Evolutionary conservation across 139 green algal species (phyloP), one percentile per base, ranked within the genome.

Genomic region (Zygnema circumcarinatum): DNA sequence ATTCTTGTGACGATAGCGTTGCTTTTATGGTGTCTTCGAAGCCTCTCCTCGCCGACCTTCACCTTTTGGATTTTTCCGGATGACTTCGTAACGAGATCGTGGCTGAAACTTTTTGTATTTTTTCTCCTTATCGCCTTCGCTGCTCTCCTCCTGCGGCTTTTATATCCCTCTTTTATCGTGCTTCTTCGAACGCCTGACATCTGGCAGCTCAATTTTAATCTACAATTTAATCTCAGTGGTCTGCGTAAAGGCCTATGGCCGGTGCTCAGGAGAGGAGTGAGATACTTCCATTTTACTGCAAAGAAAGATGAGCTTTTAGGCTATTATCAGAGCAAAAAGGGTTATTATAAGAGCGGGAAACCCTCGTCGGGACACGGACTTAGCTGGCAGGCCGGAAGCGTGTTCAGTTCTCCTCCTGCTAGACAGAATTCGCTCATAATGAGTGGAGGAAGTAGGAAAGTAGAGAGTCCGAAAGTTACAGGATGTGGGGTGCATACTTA

Each of bases 401-500:
- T 62, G 16, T 62, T 62, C 16, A 16, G 16, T 62, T 62, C 47
- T 62, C 47, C 47, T 62, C 47, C 7, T 62, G 7, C 47, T 7
- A 62, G 47, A 25, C 47, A 62, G 16, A 62, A 62, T 62, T 62
- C 16, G 7, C 47, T 62, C 47, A 62, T 62, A 16, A 16, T 25
- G 7, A 62, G 47, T 62, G 47, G 47, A 62, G 7, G 7, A 25
- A 62, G 7, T 62, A 16, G 7, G 16, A 62, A 62, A 62, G 47
- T 62, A 16, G 47, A 62, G n/a, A n/a, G n/a, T n/a, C n/a, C n/a
- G n/a, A n/a, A n/a, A n/a, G n/a, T n/a, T n/a, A n/a, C 47, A 25
- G 47, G 47, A 78, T 87, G 84, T 47, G 84, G 84, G 11, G 81
- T 89, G 0, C 84, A 89, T 41, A 88, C 29, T 29, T 89, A 89